Evolutionary conservation across 495 filamentous ascomycete genomes (phyloP).

Genomic region (Podospora pseudocomata): DNA sequence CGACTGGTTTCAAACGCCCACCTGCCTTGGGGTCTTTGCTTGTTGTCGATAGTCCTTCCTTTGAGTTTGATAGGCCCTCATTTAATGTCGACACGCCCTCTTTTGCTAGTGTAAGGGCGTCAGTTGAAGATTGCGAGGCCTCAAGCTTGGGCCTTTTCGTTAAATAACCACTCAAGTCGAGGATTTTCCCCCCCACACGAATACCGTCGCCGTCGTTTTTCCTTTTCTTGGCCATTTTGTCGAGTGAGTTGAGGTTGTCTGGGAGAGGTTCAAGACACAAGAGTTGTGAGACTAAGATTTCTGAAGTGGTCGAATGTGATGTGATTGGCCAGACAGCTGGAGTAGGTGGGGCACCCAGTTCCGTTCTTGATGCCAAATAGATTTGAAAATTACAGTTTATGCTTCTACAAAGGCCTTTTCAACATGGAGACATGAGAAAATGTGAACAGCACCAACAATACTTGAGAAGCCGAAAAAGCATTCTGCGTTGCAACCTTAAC

Average conservation of each 20-base stretch:
- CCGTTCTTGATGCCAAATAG: too few species aligned
- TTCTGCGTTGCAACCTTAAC: too few species aligned
- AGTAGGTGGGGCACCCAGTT: too few species aligned
- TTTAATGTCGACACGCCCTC: not conserved
- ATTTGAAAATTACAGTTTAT: too few species aligned
- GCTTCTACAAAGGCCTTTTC: too few species aligned
- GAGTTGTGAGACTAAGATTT: not conserved
- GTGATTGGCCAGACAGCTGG: too few species aligned
- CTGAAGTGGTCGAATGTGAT: not conserved
- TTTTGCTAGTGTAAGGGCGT: not conserved
- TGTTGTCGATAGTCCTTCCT: not conserved
- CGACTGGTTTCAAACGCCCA: conserved; percentile 10
- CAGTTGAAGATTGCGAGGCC: not conserved
- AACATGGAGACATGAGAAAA: too few species aligned
- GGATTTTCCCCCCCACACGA: conserved; percentile 38
- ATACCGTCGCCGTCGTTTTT: conserved; percentile 22
- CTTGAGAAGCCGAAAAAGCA: too few species aligned
- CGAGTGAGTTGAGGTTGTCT: not conserved
- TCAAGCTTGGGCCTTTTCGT: conserved; percentile 32
- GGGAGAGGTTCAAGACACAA: not conserved
- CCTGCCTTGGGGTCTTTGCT: not conserved
- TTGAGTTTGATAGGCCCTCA: not conserved
- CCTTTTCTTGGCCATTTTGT: conserved; percentile 27
- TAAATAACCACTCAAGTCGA: conserved; percentile 42
- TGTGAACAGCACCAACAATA: too few species aligned